These are phyloP conservation scores for Melanogaster broomeanus DNA, from an alignment of 768 basidiomycete genomes.

Conservation along the genomic window DNA sequence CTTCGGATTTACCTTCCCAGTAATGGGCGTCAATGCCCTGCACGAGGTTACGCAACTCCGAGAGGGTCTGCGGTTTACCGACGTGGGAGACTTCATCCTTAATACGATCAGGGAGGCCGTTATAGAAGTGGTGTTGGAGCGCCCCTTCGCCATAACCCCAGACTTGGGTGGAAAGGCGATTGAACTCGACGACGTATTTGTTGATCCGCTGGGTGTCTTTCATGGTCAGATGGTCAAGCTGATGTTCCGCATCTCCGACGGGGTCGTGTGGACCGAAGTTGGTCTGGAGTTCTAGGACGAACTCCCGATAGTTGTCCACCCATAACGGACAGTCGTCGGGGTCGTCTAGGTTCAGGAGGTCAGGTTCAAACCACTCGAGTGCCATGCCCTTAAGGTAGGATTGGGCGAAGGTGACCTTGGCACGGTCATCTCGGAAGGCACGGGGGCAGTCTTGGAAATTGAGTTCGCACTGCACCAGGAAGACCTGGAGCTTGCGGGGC, in stretches of 20 bases:
- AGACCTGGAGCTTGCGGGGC: no score
- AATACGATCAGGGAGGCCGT: slow-evolving; percentile 8
- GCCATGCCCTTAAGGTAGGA: no score
- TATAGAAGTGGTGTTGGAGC: slow-evolving; percentile 3
- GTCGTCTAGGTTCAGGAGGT: no score
- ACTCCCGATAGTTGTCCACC: no score
- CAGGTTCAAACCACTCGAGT: no score
- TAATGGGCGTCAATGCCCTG: slow-evolving; percentile 10
- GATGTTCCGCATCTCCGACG: not conserved
- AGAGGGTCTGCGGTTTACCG: no score
- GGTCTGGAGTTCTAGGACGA: no score
- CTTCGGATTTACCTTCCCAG: slow-evolving; percentile 9
- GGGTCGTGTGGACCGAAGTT: not conserved
- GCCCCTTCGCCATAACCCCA: not conserved
- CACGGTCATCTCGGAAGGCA: no score
- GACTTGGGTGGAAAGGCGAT: slow-evolving; percentile 1
- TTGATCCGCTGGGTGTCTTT: not conserved
- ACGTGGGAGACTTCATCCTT: not conserved
- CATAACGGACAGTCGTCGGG: no score
- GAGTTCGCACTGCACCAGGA: no score
- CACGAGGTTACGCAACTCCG: not conserved
- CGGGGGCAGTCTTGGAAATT: no score
- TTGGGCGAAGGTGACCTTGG: no score
- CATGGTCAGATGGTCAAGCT: not conserved
- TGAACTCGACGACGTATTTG: slow-evolving; percentile 8